These are phyloP conservation scores for Colletotrichum simmondsii DNA, from an alignment of 2,329 filamentous ascomycete genomes.

Conservation along the genomic window DNA sequence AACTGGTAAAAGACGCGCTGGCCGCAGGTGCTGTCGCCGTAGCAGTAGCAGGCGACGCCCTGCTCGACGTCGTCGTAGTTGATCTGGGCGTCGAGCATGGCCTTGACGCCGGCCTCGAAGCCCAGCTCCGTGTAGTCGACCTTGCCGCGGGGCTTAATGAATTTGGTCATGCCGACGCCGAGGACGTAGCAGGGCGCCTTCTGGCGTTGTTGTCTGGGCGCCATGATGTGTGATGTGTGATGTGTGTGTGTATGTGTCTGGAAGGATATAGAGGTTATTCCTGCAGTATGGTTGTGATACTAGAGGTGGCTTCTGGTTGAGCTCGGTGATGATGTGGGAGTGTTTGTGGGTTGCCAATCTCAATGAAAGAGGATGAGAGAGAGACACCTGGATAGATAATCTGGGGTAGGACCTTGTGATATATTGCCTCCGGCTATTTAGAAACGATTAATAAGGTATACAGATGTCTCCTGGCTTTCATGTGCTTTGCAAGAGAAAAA, in stretches of 20 bases:
- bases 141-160: slow-evolving; percentile 95
- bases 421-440: not conserved
- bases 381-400: not conserved
- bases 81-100: slow-evolving; percentile 86
- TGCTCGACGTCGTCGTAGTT: slow-evolving; percentile 97
- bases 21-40: slow-evolving; percentile 93
- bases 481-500: not conserved
- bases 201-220: slow-evolving; percentile 57
- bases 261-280: not conserved
- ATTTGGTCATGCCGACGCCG: slow-evolving; percentile 98
- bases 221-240: slow-evolving; percentile 50
- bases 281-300: not conserved
- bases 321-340: not conserved
- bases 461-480: not conserved
- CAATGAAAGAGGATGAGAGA: not conserved
- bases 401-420: not conserved
- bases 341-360: not conserved
- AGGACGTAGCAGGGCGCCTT: slow-evolving; percentile 80
- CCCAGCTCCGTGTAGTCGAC: slow-evolving; percentile 95
- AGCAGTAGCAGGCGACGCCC: slow-evolving; percentile 97
- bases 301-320: not conserved
- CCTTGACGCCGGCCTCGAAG: slow-evolving; percentile 91
- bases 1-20: slow-evolving; percentile 99
- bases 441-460: not conserved
- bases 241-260: too few species aligned